phyloP scores from a whole-genome alignment of 768 basidiomycete species.

The Termitomyces sp. region DNA sequence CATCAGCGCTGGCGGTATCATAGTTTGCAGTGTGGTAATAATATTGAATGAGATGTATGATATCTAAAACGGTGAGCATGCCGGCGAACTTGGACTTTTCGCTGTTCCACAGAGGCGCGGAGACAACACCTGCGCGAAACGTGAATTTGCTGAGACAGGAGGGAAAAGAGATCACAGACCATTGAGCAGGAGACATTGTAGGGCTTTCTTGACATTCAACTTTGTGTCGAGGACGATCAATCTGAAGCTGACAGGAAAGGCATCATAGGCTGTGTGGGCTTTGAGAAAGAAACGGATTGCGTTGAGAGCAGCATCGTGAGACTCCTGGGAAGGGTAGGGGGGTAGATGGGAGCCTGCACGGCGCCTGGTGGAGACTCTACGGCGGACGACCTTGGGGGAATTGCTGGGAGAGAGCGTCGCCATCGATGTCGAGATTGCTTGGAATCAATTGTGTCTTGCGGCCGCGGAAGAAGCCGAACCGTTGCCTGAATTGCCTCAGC shows the following conservation, averaged over 20 bases:
- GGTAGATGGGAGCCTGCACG: conserved; percentile 62
- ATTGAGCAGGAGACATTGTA: conserved; percentile 84
- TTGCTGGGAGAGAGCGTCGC: conserved; percentile 48
- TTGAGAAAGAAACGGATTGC: conserved; percentile 82
- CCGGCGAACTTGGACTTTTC: conserved; percentile 91
- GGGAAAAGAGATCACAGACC: conserved; percentile 37
- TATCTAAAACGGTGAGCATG: conserved; percentile 99
- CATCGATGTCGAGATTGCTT: conserved; percentile 26
- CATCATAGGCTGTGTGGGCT: conserved; percentile 88
- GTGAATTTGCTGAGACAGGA: conserved; percentile 11
- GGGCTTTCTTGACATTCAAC: conserved; percentile 92
- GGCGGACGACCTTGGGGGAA: conserved; percentile 49
- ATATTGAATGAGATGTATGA: conserved; percentile 98
- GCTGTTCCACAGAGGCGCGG: conserved; percentile 98
- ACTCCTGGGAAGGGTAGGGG: conserved; percentile 51
- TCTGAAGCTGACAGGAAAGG: conserved; percentile 95
- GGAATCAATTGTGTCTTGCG: conserved; percentile 8
- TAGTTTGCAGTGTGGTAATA: conserved; percentile 89
- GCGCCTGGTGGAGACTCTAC: conserved; percentile 55
- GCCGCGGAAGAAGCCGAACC: conserved; percentile 11
- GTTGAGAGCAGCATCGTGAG: conserved; percentile 67
- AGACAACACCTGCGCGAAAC: conserved; percentile 77
- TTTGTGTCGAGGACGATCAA: conserved; percentile 96
- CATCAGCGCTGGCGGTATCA: conserved; percentile 85
- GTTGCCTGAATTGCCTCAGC: not conserved